Evolutionary conservation across 257 asterid species (phyloP).

Genomic region (Salvia miltiorrhiza): DNA sequence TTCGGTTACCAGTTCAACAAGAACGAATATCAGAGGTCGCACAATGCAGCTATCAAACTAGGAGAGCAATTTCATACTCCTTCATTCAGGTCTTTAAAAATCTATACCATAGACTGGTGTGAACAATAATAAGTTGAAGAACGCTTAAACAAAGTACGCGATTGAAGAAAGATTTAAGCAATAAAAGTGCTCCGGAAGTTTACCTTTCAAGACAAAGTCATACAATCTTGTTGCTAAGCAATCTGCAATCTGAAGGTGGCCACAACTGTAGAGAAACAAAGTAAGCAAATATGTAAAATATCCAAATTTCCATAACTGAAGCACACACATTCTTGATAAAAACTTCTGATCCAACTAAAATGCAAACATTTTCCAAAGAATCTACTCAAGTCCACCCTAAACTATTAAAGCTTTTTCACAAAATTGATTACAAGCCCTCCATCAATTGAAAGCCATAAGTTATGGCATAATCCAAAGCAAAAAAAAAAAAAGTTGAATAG

Average conservation of each 20-base stretch:
- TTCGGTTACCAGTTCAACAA: neutral
- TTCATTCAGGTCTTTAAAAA: neutral
- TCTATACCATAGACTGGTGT: neutral
- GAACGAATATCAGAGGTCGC: neutral
- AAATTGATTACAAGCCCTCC: neutral
- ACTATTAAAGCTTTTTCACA: too few species aligned
- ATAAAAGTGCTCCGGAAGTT: neutral
- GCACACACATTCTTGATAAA: neutral
- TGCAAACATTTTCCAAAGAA: too few species aligned
- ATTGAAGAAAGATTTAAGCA: neutral
- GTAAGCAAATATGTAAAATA: neutral
- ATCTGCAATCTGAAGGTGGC: slow-evolving; percentile 56
- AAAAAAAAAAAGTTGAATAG: neutral
- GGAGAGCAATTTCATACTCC: neutral
- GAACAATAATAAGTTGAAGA: neutral
- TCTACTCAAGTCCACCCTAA: too few species aligned
- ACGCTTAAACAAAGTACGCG: neutral
- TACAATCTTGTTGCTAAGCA: slow-evolving; percentile 25
- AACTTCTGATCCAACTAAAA: neutral
- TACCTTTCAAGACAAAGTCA: slow-evolving; percentile 31
- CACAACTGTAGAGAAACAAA: slow-evolving; percentile 38
- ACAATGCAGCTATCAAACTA: neutral
- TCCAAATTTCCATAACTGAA: neutral
- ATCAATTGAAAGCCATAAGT: neutral
- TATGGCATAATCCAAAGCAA: neutral